These are phyloP conservation scores for Tolypocladium tundrense DNA, from an alignment of 2,329 filamentous ascomycete genomes.

Conservation along the genomic window DNA sequence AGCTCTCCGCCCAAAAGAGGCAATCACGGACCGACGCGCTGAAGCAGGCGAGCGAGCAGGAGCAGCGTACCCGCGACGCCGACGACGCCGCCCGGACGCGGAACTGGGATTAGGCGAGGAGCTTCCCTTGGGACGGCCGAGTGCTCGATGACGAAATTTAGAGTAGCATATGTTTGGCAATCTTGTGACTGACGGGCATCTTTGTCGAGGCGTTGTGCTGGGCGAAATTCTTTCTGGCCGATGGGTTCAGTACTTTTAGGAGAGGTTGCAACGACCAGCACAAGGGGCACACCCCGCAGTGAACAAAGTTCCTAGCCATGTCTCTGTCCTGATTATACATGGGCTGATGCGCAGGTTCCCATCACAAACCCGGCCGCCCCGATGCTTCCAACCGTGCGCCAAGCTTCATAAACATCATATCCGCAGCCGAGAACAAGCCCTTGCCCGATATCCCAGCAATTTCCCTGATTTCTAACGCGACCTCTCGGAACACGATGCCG, in stretches of 20 bases:
- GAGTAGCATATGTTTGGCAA: background rate
- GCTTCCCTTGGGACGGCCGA: background rate
- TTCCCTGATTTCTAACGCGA: background rate
- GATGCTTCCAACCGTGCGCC: background rate
- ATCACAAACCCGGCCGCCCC: background rate
- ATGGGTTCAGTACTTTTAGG: background rate
- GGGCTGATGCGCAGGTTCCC: background rate
- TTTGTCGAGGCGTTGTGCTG: background rate
- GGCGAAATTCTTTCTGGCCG: background rate
- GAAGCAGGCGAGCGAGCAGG: constrained; percentile 55
- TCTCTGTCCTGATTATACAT: background rate
- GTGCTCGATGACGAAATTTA: background rate
- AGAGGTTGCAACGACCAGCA: background rate
- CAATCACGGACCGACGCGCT: constrained; percentile 60
- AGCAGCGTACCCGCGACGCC: constrained; percentile 55
- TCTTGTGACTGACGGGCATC: background rate
- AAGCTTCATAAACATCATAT: background rate
- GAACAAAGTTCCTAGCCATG: background rate
- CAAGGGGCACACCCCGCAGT: background rate
- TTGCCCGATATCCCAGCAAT: background rate
- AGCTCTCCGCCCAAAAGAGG: constrained; percentile 66
- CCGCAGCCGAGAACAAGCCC: background rate
- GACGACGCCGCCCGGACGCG: constrained; percentile 41
- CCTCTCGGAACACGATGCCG: background rate
- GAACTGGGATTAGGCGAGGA: constrained; percentile 19